Conservation (phyloP, 2,329 filamentous ascomycete genomes). For the Clonostachys rosea region DNA sequence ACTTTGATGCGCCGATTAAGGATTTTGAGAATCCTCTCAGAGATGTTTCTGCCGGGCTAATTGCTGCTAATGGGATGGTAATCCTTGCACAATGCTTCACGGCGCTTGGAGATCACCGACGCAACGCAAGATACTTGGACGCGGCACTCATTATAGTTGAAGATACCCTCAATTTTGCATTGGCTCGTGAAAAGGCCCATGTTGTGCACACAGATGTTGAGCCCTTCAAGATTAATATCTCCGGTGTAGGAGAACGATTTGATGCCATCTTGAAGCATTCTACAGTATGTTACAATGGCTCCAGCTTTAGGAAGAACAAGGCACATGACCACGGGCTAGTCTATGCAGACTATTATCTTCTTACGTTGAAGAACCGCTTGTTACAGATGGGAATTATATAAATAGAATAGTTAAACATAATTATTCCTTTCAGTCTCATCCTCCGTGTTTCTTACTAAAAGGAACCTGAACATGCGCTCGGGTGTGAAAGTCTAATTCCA, state of each 20-base stretch:
- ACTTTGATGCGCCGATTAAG: constrained; percentile 40
- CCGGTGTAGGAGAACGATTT: constrained; percentile 8
- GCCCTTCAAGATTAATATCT: background rate
- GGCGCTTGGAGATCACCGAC: constrained; percentile 1
- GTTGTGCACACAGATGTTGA: background rate
- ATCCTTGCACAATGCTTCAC: constrained; percentile 26
- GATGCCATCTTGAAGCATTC: constrained; percentile 22
- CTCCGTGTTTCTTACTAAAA: too few species aligned
- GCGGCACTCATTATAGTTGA: constrained; percentile 18
- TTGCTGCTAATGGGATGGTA: constrained; percentile 35
- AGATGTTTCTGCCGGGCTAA: constrained; percentile 29
- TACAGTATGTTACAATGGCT: constrained; percentile 25
- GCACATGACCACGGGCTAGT: constrained; percentile 31
- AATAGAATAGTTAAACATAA: background rate
- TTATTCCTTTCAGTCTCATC: too few species aligned
- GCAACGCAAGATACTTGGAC: constrained; percentile 14
- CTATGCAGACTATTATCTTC: constrained; percentile 42
- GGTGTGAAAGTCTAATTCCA: too few species aligned
- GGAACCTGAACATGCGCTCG: too few species aligned
- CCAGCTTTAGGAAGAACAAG: constrained; percentile 15
- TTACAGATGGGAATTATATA: constrained; percentile 18
- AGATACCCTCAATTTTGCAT: constrained; percentile 20
- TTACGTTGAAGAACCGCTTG: constrained; percentile 42
- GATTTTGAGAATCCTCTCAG: constrained; percentile 17
- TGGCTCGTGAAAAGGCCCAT: constrained; percentile 14